Percentiles rank a stretch among this genome's conserved stretches.
phyloP scores from a whole-genome alignment of 1,139 yeast genomes.

The Sugiyamaella sp. region DNA sequence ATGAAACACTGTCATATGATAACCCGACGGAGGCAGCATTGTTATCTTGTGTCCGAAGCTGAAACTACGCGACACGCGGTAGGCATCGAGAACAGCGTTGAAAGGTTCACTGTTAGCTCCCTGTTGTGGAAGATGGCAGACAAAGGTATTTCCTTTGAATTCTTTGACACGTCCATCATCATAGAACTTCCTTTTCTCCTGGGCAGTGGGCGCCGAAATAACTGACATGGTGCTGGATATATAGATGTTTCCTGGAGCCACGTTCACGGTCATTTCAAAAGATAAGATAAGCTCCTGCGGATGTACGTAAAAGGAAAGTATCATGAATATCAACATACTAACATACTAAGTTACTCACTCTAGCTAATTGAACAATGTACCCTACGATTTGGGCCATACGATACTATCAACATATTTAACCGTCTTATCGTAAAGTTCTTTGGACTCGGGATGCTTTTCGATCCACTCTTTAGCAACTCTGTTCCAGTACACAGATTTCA shows the following conservation, averaged over 20 bases:
- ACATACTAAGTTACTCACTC: background rate
- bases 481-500: conserved; percentile 20
- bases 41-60: conserved; percentile 17
- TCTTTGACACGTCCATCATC: conserved; percentile 20
- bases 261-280: background rate
- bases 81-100: conserved; percentile 14
- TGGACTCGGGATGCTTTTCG: conserved; percentile 21
- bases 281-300: conserved; percentile 11
- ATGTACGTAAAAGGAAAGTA: background rate
- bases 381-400: conserved; percentile 9
- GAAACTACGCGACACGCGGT: conserved; percentile 14
- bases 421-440: conserved; percentile 14
- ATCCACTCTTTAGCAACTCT: conserved; percentile 17
- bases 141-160: conserved; percentile 21
- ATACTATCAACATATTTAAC: conserved; percentile 15
- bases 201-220: conserved; percentile 14
- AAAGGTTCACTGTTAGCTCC: conserved; percentile 16
- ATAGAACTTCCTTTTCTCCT: conserved; percentile 17
- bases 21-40: conserved; percentile 22
- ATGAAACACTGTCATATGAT: conserved; percentile 22
- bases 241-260: background rate
- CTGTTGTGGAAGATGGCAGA: conserved; percentile 23
- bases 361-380: background rate
- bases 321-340: background rate
- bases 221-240: background rate